Evolutionary conservation across 768 basidiomycete genomes (phyloP).

Genomic region (Fomitopsis serialis): DNA sequence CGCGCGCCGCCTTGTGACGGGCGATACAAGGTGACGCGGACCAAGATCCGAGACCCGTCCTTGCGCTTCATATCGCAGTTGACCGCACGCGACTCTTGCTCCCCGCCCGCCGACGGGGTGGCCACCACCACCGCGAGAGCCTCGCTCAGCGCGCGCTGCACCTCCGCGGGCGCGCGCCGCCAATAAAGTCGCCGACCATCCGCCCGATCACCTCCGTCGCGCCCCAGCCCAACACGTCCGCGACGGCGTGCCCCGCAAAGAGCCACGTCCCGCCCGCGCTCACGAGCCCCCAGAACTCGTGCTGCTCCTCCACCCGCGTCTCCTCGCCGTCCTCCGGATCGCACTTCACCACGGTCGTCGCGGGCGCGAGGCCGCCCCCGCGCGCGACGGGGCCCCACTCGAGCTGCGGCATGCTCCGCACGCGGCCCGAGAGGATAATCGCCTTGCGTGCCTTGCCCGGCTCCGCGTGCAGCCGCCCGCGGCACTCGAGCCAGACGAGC

Average conservation of each 20-base stretch:
- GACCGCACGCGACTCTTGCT: slow-evolving; percentile 22
- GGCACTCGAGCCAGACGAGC: slow-evolving; percentile 88
- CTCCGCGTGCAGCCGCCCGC: slow-evolving; percentile 87
- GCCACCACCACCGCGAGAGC: slow-evolving; percentile 12
- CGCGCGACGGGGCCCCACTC: slow-evolving; percentile 52
- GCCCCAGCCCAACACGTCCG: slow-evolving; percentile 64
- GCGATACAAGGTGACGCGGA: slow-evolving; percentile 34
- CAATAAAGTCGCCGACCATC: slow-evolving; percentile 32
- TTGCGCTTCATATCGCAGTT: slow-evolving; percentile 35
- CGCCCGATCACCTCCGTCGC: slow-evolving; percentile 48
- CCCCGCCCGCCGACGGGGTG: slow-evolving; percentile 3
- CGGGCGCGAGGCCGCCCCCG: slow-evolving; percentile 39
- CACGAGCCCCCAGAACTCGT: slow-evolving; percentile 54
- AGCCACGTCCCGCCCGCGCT: slow-evolving; percentile 43
- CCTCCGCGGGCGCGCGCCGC: slow-evolving; percentile 11
- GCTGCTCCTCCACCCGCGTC: slow-evolving; percentile 3
- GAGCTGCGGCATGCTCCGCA: slow-evolving; percentile 58
- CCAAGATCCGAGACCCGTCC: slow-evolving; percentile 25
- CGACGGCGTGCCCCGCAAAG: slow-evolving; percentile 42
- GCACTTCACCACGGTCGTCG: slow-evolving; percentile 1
- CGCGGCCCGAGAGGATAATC: slow-evolving; percentile 83
- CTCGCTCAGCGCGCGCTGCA: slow-evolving; percentile 19
- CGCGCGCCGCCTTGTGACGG: slow-evolving; percentile 18
- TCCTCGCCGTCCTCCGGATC: not conserved
- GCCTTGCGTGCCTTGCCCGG: slow-evolving; percentile 93